A percentile compares a stretch with the other conserved stretches of the same genome.
These are phyloP conservation scores for Cyberlindnera misumaiensis DNA, from an alignment of 805 yeast species.

Conservation along the genomic window DNA sequence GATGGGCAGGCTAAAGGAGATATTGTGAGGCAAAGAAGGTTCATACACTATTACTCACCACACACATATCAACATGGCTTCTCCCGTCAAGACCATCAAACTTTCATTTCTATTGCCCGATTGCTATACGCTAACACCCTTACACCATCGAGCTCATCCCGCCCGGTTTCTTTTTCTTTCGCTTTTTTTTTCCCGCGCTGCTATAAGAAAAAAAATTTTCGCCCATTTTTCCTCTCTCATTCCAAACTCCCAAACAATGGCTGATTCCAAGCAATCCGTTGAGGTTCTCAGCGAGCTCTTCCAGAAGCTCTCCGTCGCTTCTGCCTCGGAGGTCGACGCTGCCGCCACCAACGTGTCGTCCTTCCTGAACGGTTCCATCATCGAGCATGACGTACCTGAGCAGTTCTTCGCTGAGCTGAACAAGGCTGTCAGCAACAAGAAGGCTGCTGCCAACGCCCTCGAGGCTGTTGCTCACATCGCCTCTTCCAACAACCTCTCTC, in stretches of 20 bases:
- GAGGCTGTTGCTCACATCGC: conserved; percentile 84
- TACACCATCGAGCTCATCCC: not conserved
- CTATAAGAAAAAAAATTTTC: conserved; percentile 14
- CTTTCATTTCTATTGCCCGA: not conserved
- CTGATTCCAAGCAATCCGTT: conserved; percentile 42
- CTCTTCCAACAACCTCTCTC: conserved; percentile 65
- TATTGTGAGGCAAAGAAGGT: too few relatives aligned
- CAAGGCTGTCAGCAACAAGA: conserved; percentile 74
- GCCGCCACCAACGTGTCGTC: conserved; percentile 88
- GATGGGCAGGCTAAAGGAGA: too few relatives aligned
- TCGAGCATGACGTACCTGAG: conserved; percentile 96
- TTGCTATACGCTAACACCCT: not conserved
- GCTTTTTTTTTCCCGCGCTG: too few relatives aligned
- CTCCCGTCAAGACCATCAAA: not conserved
- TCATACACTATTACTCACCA: too few relatives aligned
- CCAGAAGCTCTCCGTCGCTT: conserved; percentile 85
- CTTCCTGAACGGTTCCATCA: conserved; percentile 92
- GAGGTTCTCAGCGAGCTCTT: conserved; percentile 90
- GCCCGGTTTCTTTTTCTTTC: conserved; percentile 3
- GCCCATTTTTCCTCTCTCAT: conserved; percentile 7
- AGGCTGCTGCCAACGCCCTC: conserved; percentile 74
- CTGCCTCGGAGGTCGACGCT: conserved; percentile 72
- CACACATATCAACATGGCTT: too few relatives aligned
- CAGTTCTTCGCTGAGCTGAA: conserved; percentile 75
- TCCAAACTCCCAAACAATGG: conserved; percentile 24